Percentiles rank a stretch among this genome's conserved stretches.
Conservation (phyloP, 1,284 basidiomycete genomes). For the Ceratobasidium sp. region DNA sequence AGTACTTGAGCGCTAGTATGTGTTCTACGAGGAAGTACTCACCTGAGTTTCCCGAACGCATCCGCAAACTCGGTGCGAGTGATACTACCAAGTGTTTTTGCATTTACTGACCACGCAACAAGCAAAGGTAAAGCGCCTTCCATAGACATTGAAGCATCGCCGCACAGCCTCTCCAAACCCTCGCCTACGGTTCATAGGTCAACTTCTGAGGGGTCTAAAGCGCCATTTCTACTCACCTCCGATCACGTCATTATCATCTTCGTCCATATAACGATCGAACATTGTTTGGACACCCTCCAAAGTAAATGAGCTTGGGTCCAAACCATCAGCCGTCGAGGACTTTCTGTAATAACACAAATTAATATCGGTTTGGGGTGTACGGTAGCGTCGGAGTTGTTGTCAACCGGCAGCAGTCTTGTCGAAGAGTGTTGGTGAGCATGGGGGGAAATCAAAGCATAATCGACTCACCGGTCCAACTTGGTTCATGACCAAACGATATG, state of each 20-base stretch:
- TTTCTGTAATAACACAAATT: conserved; percentile 10
- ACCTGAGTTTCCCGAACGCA: conserved; percentile 66
- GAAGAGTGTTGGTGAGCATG: not conserved
- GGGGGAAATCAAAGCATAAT: too few relatives aligned
- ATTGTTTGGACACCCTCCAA: conserved; percentile 59
- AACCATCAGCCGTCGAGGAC: conserved; percentile 2
- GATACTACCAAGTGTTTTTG: conserved; percentile 73
- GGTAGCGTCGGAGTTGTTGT: not conserved
- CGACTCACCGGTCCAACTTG: conserved; percentile 4
- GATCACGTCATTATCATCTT: conserved; percentile 53
- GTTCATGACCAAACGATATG: not conserved
- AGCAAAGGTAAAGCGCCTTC: conserved; percentile 74
- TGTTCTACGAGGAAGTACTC: conserved; percentile 21
- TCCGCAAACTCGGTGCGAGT: conserved; percentile 70
- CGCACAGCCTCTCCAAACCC: conserved; percentile 70
- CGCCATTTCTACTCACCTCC: conserved; percentile 30
- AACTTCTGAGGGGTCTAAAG: too few relatives aligned
- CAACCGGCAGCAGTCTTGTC: not conserved
- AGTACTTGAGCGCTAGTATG: not conserved
- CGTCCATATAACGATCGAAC: conserved; percentile 70
- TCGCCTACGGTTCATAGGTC: too few relatives aligned
- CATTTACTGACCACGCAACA: conserved; percentile 72
- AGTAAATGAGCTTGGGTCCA: conserved; percentile 54
- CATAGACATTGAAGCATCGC: conserved; percentile 67
- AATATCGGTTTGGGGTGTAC: not conserved